Conservation (phyloP, 768 basidiomycete genomes). For the Jaapia argillacea region DNA sequence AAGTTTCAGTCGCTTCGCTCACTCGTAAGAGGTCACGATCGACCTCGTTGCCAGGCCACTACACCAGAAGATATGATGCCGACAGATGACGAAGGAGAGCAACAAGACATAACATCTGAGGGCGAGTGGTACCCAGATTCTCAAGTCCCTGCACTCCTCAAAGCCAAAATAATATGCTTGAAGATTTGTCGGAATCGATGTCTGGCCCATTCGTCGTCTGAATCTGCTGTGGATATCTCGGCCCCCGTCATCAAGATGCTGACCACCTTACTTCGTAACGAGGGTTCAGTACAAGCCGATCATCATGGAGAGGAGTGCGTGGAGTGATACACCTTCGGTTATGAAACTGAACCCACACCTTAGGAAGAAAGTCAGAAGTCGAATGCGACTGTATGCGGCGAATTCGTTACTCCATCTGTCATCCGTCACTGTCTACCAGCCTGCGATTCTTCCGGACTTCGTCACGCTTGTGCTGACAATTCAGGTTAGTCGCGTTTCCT, state of each 20-base stretch:
- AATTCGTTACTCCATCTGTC: constrained; percentile 73
- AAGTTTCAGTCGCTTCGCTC: constrained; percentile 20
- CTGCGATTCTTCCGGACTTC: constrained; percentile 51
- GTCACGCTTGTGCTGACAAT: constrained; percentile 59
- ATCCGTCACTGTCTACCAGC: constrained; percentile 45
- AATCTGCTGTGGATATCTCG: constrained; percentile 55
- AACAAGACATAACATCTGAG: constrained; percentile 50
- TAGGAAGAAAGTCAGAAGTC: constrained; percentile 56
- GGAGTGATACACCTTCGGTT: neutral
- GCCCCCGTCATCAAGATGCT: constrained; percentile 73
- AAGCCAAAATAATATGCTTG: constrained; percentile 64
- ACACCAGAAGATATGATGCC: no score
- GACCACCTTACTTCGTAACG: constrained; percentile 54
- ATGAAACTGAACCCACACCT: constrained; percentile 8
- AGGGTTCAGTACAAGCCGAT: constrained; percentile 55
- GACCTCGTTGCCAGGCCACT: no score
- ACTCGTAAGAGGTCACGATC: no score
- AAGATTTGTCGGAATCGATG: constrained; percentile 80
- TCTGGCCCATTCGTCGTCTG: constrained; percentile 51
- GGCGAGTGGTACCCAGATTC: constrained; percentile 75
- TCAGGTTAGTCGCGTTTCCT: no score
- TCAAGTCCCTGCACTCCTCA: constrained; percentile 44
- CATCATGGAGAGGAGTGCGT: constrained; percentile 41
- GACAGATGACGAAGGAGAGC: constrained; percentile 4
- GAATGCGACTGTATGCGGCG: constrained; percentile 78